Conservation (phyloP, 495 filamentous ascomycete species). For the Talaromyces thailandensis region DNA sequence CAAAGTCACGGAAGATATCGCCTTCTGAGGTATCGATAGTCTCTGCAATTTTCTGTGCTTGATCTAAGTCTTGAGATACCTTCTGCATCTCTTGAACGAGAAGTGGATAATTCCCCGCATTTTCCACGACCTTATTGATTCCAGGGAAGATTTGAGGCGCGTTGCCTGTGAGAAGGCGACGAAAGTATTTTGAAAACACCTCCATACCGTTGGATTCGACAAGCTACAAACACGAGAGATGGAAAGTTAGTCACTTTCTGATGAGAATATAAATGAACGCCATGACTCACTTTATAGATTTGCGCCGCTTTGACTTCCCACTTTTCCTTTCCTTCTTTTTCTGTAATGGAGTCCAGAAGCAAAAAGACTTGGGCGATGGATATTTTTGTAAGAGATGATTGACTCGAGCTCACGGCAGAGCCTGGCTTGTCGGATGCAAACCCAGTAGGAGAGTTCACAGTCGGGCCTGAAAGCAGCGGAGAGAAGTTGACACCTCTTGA, state of each 20-base stretch:
- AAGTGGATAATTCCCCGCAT: conserved; percentile 69
- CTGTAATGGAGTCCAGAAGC: conserved; percentile 85
- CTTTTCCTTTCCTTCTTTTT: conserved; percentile 82
- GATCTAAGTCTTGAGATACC: conserved; percentile 65
- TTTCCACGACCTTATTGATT: conserved; percentile 57
- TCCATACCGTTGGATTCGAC: conserved; percentile 96
- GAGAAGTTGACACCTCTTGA: conserved; percentile 53
- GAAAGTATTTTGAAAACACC: conserved; percentile 86
- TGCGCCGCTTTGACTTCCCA: conserved; percentile 89
- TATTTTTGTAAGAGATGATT: conserved; percentile 63
- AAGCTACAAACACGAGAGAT: conserved; percentile 45
- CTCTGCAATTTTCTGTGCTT: conserved; percentile 85
- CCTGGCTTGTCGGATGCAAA: conserved; percentile 44
- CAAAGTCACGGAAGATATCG: conserved; percentile 89
- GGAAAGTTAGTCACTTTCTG: not conserved
- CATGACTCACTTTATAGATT: conserved; percentile 67
- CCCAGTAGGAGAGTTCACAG: conserved; percentile 50
- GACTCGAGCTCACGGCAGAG: conserved; percentile 30
- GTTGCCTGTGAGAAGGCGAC: conserved; percentile 76
- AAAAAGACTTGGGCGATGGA: conserved; percentile 92
- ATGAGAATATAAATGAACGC: not conserved
- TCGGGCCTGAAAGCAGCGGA: conserved; percentile 53
- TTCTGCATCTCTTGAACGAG: conserved; percentile 80
- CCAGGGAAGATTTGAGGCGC: conserved; percentile 77
- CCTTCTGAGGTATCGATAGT: conserved; percentile 79